Percentiles rank a stretch among this genome's conserved stretches.
These are phyloP conservation scores for Salix suchowensis DNA, from an alignment of 345 rosid species.

Conservation along the genomic window DNA sequence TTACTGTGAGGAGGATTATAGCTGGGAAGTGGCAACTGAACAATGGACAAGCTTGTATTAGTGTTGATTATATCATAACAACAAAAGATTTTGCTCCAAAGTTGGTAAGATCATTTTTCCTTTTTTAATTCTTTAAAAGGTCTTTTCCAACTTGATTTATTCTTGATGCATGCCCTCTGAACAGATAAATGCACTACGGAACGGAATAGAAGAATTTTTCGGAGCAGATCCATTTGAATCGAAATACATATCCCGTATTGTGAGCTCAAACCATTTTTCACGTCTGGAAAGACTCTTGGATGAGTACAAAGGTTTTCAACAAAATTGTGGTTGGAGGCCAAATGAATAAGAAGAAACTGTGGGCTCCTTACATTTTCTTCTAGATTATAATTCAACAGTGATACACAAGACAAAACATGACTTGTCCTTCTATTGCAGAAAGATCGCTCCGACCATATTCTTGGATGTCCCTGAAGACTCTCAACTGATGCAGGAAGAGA, in stretches of 20 bases:
- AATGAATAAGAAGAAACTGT: conserved; percentile 35
- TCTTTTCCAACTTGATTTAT: not conserved
- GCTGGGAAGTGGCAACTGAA: conserved; percentile 52
- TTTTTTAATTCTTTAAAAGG: not conserved
- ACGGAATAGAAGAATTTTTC: conserved; percentile 34
- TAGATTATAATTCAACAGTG: not conserved
- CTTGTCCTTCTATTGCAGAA: conserved; percentile 20
- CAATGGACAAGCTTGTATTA: conserved; percentile 52
- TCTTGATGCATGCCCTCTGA: not conserved
- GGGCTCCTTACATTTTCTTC: conserved; percentile 6
- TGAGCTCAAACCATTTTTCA: conserved; percentile 31
- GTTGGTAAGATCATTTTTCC: conserved; percentile 27
- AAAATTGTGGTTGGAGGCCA: conserved; percentile 47
- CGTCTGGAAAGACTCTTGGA: conserved; percentile 40
- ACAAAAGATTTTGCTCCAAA: conserved; percentile 44
- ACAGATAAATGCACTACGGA: conserved; percentile 38
- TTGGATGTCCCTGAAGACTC: conserved; percentile 46
- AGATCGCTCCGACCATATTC: conserved; percentile 45
- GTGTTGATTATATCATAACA: conserved; percentile 46
- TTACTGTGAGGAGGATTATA: conserved; percentile 42
- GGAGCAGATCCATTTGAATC: conserved; percentile 44
- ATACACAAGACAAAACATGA: not conserved
- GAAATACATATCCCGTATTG: conserved; percentile 37
- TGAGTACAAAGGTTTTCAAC: conserved; percentile 30
- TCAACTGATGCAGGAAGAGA: conserved; percentile 51